Base-by-base conservation (phyloP, 768 basidiomycete genomes). In the Suillus subaureus region DNA sequence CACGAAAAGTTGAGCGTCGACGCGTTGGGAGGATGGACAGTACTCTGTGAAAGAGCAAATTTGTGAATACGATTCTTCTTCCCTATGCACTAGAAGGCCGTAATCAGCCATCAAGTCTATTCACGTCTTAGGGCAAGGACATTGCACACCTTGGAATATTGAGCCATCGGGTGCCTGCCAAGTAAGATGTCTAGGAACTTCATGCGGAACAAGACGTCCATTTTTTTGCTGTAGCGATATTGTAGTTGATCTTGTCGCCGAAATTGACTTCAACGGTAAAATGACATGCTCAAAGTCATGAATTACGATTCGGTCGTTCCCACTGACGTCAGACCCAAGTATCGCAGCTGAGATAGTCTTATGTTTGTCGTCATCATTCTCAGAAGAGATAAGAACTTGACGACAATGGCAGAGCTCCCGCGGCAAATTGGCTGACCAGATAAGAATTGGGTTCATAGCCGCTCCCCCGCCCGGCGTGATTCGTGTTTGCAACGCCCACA, bases 401-500 rank as follows among this genome's bases (percentile, higher is more conserved):
- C 75, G 79, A 66, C 74, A 77, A 31, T 69, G 23, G 35, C 31
- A 70, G 23, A 66, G 63, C 31, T 47, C 64, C 3, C 61, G 61
- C 2, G 67, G 58, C 16, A 73, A 69, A 43, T 64, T 42, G 52
- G 73, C 71, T 61, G 73, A 81, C 78, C 79, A 84, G 15, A 74
- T 64, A 61, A 71, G 75, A 8, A 66, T 69, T 1, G 90, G 91
- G 61, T 86, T 78, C 84, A 92, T 87, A 6, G 84, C 80, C 61
- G 88, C 87, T 31, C 79, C 84, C 0, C 79, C 81, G 6, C 87
- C 87, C 13, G 85, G 84, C 12, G 82, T 81, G 37, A 91, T 77
- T 8, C 87, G 85, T 1, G 88, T 93, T 47, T 83, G 79, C 51
- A 95, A 79, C 43, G 86, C 79, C 87, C 90, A 96, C 3, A 96